These are phyloP conservation scores for apple (Malus domestica) DNA, from an alignment of 306 rosid species.

Conservation along the genomic window DNA sequence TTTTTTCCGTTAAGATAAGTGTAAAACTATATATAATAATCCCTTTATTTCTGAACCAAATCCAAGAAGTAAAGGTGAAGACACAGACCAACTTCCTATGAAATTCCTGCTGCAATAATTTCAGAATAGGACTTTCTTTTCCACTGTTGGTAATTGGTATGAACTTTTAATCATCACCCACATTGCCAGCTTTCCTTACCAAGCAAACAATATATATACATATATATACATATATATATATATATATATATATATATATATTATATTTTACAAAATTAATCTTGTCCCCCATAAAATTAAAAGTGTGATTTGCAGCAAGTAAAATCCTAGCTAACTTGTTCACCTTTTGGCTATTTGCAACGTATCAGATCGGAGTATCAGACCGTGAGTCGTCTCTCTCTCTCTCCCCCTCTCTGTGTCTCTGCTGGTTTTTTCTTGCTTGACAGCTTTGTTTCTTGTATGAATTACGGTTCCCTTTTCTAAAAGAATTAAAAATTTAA, in stretches of 20 bases:
- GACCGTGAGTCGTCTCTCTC: too few relatives aligned
- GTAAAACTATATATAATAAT: not conserved
- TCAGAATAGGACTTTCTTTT: not conserved
- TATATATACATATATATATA: too few relatives aligned
- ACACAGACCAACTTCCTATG: not conserved
- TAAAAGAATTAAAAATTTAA: too few relatives aligned
- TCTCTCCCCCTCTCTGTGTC: too few relatives aligned
- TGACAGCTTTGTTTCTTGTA: not conserved
- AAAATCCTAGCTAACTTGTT: not conserved
- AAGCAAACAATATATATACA: not conserved
- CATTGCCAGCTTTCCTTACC: slow-evolving; percentile 15
- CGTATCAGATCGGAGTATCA: too few relatives aligned
- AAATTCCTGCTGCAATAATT: slow-evolving; percentile 10
- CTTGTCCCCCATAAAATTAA: not conserved
- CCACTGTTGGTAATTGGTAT: not conserved
- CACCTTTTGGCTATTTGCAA: not conserved
- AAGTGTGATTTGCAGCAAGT: not conserved
- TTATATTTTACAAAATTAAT: too few relatives aligned
- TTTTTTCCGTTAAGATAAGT: not conserved
- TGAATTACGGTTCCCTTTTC: not conserved
- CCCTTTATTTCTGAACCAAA: not conserved
- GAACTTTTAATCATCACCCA: slow-evolving; percentile 2
- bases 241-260: too few relatives aligned
- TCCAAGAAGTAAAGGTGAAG: slow-evolving; percentile 9
- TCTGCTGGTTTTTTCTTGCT: not conserved